Conservation (phyloP, 1,139 yeast species). For the Blastobotrys indianensis region DNA sequence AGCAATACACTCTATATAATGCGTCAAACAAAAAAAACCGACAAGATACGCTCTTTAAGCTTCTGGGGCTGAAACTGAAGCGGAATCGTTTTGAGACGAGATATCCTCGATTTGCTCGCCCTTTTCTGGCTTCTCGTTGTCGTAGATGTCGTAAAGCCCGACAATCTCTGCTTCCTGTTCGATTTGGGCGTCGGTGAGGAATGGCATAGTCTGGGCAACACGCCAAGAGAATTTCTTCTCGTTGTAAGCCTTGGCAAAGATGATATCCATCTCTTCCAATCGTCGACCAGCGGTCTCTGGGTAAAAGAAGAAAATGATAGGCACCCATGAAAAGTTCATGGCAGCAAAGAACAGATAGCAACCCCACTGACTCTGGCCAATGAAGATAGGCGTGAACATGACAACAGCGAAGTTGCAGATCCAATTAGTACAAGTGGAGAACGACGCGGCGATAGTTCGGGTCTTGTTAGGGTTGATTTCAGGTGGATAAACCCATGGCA, state of each 20-base stretch:
- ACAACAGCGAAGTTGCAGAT: constrained; percentile 48
- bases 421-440: constrained; percentile 54
- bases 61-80: too few species aligned
- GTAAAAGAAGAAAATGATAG: constrained; percentile 58
- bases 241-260: constrained; percentile 38
- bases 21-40: not conserved
- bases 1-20: too few species aligned
- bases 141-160: constrained; percentile 23
- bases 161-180: constrained; percentile 26
- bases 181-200: constrained; percentile 25
- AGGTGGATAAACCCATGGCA: constrained; percentile 37
- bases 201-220: constrained; percentile 29
- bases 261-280: constrained; percentile 57
- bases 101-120: constrained; percentile 1
- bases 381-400: constrained; percentile 49
- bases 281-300: constrained; percentile 63
- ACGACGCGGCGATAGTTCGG: constrained; percentile 47
- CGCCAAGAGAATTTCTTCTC: constrained; percentile 28
- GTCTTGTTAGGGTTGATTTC: constrained; percentile 51
- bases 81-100: not conserved
- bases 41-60: not conserved
- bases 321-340: constrained; percentile 58
- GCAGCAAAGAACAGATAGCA: constrained; percentile 41
- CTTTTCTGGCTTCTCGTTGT: constrained; percentile 2
- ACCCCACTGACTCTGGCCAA: constrained; percentile 41